A percentile compares a stretch with the other conserved stretches of the same genome.
Evolutionary conservation across 2,329 filamentous ascomycete species (phyloP).

Genomic region (Verticillium nubilum): DNA sequence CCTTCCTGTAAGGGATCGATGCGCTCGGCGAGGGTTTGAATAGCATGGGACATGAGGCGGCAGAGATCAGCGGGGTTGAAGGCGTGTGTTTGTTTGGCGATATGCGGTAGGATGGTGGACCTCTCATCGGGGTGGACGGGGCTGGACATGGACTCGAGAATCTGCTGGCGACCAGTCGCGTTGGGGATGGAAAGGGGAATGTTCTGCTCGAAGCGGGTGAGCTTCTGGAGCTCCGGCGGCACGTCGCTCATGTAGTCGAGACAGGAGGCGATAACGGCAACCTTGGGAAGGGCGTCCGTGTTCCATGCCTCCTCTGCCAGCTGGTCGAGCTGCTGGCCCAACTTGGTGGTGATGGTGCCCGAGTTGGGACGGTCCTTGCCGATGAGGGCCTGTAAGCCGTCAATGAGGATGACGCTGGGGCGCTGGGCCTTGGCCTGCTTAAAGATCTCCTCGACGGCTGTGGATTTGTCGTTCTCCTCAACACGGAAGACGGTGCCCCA

Average conservation of each 20-base stretch:
- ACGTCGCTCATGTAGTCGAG: conserved; percentile 66
- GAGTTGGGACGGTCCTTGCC: conserved; percentile 51
- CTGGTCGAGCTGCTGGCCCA: conserved; percentile 51
- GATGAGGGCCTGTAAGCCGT: conserved; percentile 68
- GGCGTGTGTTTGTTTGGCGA: conserved; percentile 77
- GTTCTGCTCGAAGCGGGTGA: conserved; percentile 59
- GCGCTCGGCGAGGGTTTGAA: conserved; percentile 23
- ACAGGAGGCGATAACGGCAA: conserved; percentile 72
- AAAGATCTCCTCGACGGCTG: conserved; percentile 62
- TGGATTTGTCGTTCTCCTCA: conserved; percentile 47
- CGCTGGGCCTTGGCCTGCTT: conserved; percentile 61
- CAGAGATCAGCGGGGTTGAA: conserved; percentile 76
- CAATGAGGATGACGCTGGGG: conserved; percentile 75
- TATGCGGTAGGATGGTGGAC: conserved; percentile 47
- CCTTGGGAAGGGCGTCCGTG: conserved; percentile 39
- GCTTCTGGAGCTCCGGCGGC: conserved; percentile 60
- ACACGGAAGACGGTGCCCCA: conserved; percentile 68
- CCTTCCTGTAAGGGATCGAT: conserved; percentile 18
- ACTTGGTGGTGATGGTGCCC: conserved; percentile 40
- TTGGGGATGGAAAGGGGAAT: conserved; percentile 77
- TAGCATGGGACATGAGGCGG: conserved; percentile 46
- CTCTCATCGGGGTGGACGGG: conserved; percentile 40
- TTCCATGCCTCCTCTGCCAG: conserved; percentile 35
- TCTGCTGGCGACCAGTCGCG: conserved; percentile 62
- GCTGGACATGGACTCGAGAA: conserved; percentile 57